These are phyloP conservation scores for Serpula lacrymans DNA, from an alignment of 768 basidiomycete genomes.

Conservation along the genomic window DNA sequence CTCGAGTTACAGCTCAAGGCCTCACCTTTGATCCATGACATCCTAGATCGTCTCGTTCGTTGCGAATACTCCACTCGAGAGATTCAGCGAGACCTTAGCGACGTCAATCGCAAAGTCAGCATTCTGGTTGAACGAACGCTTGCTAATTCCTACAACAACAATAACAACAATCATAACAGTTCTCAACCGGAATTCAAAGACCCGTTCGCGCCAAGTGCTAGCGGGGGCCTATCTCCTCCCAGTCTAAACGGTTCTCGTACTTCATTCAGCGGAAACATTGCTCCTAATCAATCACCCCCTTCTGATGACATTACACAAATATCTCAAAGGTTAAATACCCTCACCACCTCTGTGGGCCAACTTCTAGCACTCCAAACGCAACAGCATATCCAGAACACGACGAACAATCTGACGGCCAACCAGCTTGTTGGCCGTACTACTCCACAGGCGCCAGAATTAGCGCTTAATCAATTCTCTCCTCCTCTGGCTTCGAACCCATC, in stretches of 20 bases:
- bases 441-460: conserved; percentile 40
- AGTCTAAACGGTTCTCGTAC: conserved; percentile 48
- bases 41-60: conserved; percentile 69
- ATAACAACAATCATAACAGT: conserved; percentile 14
- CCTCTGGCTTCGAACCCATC: conserved; percentile 34
- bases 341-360: conserved; percentile 84
- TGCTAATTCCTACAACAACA: conserved; percentile 26
- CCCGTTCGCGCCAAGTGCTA: conserved; percentile 57
- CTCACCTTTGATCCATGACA: conserved; percentile 72
- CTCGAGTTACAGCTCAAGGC: conserved; percentile 75
- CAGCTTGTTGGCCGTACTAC: conserved; percentile 28
- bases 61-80: conserved; percentile 69
- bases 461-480: conserved; percentile 40
- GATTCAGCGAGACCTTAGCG: conserved; percentile 69
- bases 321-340: conserved; percentile 71
- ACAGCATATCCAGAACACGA: conserved; percentile 51
- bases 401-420: conserved; percentile 26
- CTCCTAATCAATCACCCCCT: conserved; percentile 66
- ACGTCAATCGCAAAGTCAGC: conserved; percentile 76
- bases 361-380: conserved; percentile 80
- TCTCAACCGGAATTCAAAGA: conserved; percentile 77
- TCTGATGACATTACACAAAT: conserved; percentile 73
- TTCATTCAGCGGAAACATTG: conserved; percentile 63
- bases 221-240: conserved; percentile 29
- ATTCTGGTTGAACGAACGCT: conserved; percentile 69